Conservation (phyloP, 2,329 filamentous ascomycete species). For the Alternaria hordeiaustralica region DNA sequence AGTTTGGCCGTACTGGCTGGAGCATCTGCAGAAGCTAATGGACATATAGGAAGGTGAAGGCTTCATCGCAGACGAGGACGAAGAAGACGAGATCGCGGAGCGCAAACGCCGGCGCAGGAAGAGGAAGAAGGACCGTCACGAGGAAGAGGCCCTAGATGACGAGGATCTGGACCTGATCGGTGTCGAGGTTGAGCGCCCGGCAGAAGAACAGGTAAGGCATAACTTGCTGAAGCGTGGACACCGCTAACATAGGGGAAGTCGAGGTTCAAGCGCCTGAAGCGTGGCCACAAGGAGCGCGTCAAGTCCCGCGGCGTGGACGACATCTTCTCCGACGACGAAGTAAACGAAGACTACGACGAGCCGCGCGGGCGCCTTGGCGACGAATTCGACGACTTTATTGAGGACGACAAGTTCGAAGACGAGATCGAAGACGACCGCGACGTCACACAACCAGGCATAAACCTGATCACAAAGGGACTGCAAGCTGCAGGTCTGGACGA, state of each 20-base stretch:
- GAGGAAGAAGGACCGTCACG: constrained; percentile 79
- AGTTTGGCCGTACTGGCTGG: constrained; percentile 10
- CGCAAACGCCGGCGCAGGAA: constrained; percentile 67
- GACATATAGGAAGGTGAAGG: constrained; percentile 78
- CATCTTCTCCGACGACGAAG: constrained; percentile 96
- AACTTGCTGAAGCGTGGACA: constrained; percentile 1
- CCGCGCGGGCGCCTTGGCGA: constrained; percentile 39
- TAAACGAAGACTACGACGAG: constrained; percentile 63
- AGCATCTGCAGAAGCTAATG: constrained; percentile 19
- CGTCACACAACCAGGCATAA: constrained; percentile 79
- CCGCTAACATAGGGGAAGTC: constrained; percentile 59
- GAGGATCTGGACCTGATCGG: constrained; percentile 96
- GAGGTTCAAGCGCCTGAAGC: constrained; percentile 96
- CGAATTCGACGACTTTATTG: constrained; percentile 79
- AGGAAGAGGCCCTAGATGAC: constrained; percentile 85
- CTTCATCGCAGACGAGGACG: constrained; percentile 94
- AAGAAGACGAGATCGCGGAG: constrained; percentile 70
- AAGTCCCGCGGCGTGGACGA: constrained; percentile 78
- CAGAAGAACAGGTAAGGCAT: constrained; percentile 68
- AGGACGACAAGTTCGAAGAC: constrained; percentile 81
- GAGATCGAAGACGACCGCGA: constrained; percentile 89
- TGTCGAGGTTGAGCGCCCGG: constrained; percentile 73
- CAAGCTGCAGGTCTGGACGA: constrained; percentile 88
- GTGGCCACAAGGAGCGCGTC: constrained; percentile 76
- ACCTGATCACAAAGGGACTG: constrained; percentile 71